Evolutionary conservation across 1,284 basidiomycete species (phyloP).

Genomic region (Athelia sp.): DNA sequence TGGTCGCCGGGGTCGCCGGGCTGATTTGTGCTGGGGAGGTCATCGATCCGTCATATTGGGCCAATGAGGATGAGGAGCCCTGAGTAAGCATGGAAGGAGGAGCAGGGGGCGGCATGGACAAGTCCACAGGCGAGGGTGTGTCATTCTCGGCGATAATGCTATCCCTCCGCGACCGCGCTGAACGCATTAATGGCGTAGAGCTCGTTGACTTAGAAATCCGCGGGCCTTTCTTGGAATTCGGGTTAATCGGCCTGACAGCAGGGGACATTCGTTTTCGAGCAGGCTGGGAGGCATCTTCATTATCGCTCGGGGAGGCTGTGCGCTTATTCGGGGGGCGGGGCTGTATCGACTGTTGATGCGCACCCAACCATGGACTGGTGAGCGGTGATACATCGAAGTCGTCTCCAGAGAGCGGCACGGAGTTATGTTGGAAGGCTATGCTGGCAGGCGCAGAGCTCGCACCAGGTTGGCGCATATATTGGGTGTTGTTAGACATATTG

Average conservation of each 20-base stretch:
- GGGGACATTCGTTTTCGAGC: slow-evolving; percentile 52
- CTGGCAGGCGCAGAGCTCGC: slow-evolving; percentile 58
- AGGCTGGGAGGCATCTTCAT: slow-evolving; percentile 31
- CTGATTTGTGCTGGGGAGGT: slow-evolving; percentile 36
- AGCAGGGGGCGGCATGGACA: slow-evolving; percentile 74
- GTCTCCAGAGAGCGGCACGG: slow-evolving; percentile 38
- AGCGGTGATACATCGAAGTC: slow-evolving; percentile 63
- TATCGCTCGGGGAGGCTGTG: slow-evolving; percentile 30
- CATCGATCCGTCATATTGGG: neutral
- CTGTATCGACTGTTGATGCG: slow-evolving; percentile 28
- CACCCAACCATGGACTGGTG: slow-evolving; percentile 71
- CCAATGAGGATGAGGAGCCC: slow-evolving; percentile 7
- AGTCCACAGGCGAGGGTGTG: slow-evolving; percentile 79
- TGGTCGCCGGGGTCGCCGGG: slow-evolving; percentile 81
- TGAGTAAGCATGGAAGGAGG: neutral
- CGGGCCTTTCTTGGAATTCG: slow-evolving; percentile 23
- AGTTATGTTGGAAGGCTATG: slow-evolving; percentile 46
- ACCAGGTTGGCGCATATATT: slow-evolving; percentile 31
- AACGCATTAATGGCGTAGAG: slow-evolving; percentile 59
- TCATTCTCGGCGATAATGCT: slow-evolving; percentile 37
- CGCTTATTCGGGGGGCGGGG: slow-evolving; percentile 29
- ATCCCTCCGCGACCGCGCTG: slow-evolving; percentile 29
- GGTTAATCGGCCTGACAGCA: slow-evolving; percentile 36
- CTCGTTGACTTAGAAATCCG: slow-evolving; percentile 56
- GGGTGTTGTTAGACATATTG: slow-evolving; percentile 19